phyloP scores from a whole-genome alignment of 345 rosid genomes.

The Gossypium anomalum region DNA sequence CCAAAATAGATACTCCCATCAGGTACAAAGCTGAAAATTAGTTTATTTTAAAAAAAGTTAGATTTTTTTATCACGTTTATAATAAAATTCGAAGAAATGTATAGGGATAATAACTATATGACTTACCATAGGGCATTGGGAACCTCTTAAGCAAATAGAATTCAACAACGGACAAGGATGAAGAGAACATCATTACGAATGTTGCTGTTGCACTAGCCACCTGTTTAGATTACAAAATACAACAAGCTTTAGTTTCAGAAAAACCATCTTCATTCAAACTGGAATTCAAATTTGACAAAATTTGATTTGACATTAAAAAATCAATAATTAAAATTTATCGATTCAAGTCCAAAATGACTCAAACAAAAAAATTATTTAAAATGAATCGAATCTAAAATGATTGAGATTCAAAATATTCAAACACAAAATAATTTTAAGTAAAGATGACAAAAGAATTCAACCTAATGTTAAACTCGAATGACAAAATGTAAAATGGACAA shows the following conservation, averaged over 20 bases:
- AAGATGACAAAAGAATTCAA: no score
- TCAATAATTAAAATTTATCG: no score
- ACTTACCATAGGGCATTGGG: conserved; percentile 82
- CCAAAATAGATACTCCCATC: conserved; percentile 53
- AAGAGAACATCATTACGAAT: conserved; percentile 96
- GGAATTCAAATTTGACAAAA: no score
- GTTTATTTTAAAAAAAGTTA: conserved; percentile 5
- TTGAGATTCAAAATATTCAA: no score
- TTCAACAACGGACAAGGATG: conserved; percentile 92
- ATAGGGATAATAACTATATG: neutral
- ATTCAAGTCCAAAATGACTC: no score
- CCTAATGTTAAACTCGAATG: no score
- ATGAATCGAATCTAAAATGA: no score
- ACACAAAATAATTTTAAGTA: no score
- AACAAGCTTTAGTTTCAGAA: neutral
- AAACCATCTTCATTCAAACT: neutral
- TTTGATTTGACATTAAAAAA: no score
- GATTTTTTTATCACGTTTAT: neutral
- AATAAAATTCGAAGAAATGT: neutral
- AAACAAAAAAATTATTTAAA: no score
- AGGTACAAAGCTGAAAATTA: conserved; percentile 54
- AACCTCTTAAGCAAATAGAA: conserved; percentile 88
- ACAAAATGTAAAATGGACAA: no score
- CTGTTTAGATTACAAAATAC: conserved; percentile 22
- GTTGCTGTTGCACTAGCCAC: conserved; percentile 98